Conservation (phyloP, 805 yeast species). For the Grigorovia transvaalensis region DNA sequence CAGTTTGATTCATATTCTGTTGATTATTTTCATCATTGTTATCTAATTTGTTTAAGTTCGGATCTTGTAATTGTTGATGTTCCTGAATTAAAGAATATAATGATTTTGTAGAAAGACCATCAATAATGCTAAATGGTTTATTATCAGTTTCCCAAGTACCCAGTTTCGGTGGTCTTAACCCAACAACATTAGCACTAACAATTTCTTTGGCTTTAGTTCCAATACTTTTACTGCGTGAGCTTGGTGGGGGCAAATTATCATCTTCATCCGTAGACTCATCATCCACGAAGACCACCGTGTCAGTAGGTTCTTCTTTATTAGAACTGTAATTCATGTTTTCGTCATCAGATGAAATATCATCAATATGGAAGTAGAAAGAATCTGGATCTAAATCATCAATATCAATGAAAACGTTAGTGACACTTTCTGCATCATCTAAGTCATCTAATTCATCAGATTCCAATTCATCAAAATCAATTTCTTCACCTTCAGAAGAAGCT, state of each 20-base stretch:
- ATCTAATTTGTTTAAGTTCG: conserved; percentile 13
- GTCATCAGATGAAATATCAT: conserved; percentile 43
- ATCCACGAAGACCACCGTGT: conserved; percentile 36
- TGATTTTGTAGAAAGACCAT: conserved; percentile 84
- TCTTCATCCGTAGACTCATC: conserved; percentile 96
- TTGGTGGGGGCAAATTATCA: conserved; percentile 61
- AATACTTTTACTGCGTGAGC: conserved; percentile 41
- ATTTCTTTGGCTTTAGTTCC: conserved; percentile 87
- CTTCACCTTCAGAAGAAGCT: background rate
- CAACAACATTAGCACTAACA: conserved; percentile 74
- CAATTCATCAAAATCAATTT: conserved; percentile 11
- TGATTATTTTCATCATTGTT: background rate
- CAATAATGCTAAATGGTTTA: conserved; percentile 88
- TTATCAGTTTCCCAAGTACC: conserved; percentile 85
- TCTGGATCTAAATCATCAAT: conserved; percentile 31
- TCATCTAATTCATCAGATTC: conserved; percentile 18
- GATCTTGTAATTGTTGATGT: conserved; percentile 21
- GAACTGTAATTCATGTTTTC: conserved; percentile 6
- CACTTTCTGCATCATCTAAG: conserved; percentile 30
- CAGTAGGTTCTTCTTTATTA: conserved; percentile 23
- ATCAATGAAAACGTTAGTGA: conserved; percentile 31
- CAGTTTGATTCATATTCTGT: conserved; percentile 3
- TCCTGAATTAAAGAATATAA: conserved; percentile 42
- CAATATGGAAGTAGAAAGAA: conserved; percentile 27
- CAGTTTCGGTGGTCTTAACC: conserved; percentile 80